These are phyloP conservation scores for Firmiana major DNA, from an alignment of 345 rosid species.

Conservation along the genomic window DNA sequence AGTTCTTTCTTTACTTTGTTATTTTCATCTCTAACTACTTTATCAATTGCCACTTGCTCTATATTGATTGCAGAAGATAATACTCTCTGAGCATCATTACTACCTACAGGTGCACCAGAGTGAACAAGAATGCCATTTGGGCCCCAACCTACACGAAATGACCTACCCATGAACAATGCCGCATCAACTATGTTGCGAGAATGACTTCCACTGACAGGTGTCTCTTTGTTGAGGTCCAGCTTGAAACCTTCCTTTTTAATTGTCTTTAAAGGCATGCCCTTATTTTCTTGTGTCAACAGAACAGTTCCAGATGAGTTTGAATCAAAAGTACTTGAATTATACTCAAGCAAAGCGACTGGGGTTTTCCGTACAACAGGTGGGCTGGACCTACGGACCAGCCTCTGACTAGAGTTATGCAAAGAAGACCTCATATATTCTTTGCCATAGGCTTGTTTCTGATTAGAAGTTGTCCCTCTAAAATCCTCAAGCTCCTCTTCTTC, in stretches of 20 bases:
- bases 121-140: constrained; percentile 94
- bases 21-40: constrained; percentile 67
- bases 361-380: constrained; percentile 52
- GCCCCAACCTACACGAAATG: constrained; percentile 99
- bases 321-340: constrained; percentile 49
- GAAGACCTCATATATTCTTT: constrained; percentile 47
- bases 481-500: constrained; percentile 54
- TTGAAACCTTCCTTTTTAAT: constrained; percentile 61
- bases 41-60: constrained; percentile 86
- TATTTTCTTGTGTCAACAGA: constrained; percentile 73
- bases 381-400: constrained; percentile 44
- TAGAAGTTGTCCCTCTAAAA: constrained; percentile 32
- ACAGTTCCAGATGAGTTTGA: constrained; percentile 52
- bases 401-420: constrained; percentile 39
- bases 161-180: constrained; percentile 91
- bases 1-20: constrained; percentile 68
- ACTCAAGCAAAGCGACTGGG: constrained; percentile 78
- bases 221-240: constrained; percentile 59
- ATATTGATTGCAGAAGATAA: constrained; percentile 72
- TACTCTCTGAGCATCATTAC: constrained; percentile 39
- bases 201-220: constrained; percentile 66
- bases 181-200: constrained; percentile 85
- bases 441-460: constrained; percentile 36
- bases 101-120: constrained; percentile 59
- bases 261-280: constrained; percentile 48